Evolutionary conservation across 441 rosid species (phyloP), one percentile per base, ranked within the genome.

Genomic region (Francoa sonchifolia): DNA sequence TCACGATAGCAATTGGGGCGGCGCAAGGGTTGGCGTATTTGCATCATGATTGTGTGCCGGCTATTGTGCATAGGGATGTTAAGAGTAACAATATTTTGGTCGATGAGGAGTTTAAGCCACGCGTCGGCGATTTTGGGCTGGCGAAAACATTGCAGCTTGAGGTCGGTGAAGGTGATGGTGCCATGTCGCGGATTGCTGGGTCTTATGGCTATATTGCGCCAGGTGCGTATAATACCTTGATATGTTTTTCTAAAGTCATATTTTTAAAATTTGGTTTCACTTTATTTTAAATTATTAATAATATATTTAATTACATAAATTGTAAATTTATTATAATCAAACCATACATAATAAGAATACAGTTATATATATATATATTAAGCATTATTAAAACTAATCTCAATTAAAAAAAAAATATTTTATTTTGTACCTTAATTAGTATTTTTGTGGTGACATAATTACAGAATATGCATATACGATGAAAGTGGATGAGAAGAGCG

Each of bases 151-250:
- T 80, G 50, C 68, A 52, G 30, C 42, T 42, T 21, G 54, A 44
- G 31, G 40, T 0, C 1, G 57, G 31, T 1, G 51, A 33, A 5
- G 38, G 33, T 31, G 70, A 56, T 9, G 52, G 40, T 15, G 42
- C 40, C 6, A 73, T 62, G 79, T 77, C 84, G 0, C 63, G 66
- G 27, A 49, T 83, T 1, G 82, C 76, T 16, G 95, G 90, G 5
- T 67, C 90, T 27, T 72, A 58, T 38, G 95, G 95, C 43, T 79
- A 83, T 49, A 79, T 79, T 38, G 95, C 95, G 18, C 95, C 95
- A 3, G 95, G 95, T 78, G 4, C 52, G 68, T 35, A 17, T 4
- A 13, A 34, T 31, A 11, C 9, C 18, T 2, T 15, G 5, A 0
- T 37, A 8, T 23, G 4, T 13, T 3, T 19, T 35, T 3, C 8